Percentiles rank a stretch among this genome's conserved stretches.
Evolutionary conservation across 1,284 basidiomycete species (phyloP).

Genomic region (Rhizoctonia solani): DNA sequence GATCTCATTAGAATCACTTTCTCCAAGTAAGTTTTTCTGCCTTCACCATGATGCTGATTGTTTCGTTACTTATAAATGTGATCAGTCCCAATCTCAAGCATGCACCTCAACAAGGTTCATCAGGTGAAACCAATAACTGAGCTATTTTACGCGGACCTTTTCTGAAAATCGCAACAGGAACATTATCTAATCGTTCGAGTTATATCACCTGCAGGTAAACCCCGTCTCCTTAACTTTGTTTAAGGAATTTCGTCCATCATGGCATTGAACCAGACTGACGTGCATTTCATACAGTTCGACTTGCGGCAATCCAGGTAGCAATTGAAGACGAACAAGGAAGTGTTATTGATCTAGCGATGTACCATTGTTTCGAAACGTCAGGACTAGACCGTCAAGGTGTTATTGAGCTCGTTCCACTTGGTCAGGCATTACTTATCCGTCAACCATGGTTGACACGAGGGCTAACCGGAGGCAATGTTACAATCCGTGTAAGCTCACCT

Average conservation of each 20-base stretch:
- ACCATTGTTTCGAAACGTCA: slow-evolving; percentile 44
- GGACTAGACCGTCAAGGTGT: slow-evolving; percentile 40
- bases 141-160: background rate
- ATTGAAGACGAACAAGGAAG: slow-evolving; percentile 45
- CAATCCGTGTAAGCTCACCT: slow-evolving; percentile 46
- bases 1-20: background rate
- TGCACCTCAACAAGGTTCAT: background rate
- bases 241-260: background rate
- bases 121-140: background rate
- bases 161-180: background rate
- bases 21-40: background rate
- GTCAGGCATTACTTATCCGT: slow-evolving; percentile 44
- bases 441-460: slow-evolving; percentile 46
- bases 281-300: slow-evolving; percentile 17
- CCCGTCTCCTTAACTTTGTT: too few species aligned
- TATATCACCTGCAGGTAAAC: background rate
- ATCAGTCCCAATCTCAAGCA: background rate
- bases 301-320: slow-evolving; percentile 34
- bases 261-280: background rate
- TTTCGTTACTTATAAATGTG: background rate
- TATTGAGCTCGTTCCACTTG: slow-evolving; percentile 45
- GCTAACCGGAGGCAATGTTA: slow-evolving; percentile 36
- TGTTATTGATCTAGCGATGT: slow-evolving; percentile 41
- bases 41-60: background rate
- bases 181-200: background rate